phyloP scores from a whole-genome alignment of 2,329 filamentous ascomycete species.

The Cytospora schulzeri region DNA sequence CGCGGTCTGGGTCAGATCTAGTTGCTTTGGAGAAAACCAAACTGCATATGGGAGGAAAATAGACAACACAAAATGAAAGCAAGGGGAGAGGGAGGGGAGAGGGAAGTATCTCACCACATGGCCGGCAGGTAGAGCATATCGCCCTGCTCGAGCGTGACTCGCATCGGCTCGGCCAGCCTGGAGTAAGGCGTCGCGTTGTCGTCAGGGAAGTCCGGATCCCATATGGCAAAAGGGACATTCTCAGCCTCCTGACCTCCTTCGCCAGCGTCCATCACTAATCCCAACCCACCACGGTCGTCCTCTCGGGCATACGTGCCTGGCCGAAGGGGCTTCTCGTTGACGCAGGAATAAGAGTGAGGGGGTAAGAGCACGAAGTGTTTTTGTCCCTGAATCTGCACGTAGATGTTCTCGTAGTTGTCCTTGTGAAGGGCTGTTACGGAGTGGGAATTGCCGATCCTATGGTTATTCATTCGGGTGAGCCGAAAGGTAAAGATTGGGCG shows the following conservation, averaged over 20 bases:
- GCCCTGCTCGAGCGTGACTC: slow-evolving; percentile 69
- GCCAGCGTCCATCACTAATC: slow-evolving; percentile 40
- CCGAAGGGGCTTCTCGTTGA: slow-evolving; percentile 62
- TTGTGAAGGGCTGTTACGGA: slow-evolving; percentile 75
- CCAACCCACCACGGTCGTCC: slow-evolving; percentile 34
- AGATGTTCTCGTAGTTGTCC: slow-evolving; percentile 85
- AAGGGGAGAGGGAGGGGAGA: too few species aligned
- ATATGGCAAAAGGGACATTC: slow-evolving; percentile 67
- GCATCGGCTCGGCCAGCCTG: slow-evolving; percentile 58
- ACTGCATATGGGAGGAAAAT: background rate
- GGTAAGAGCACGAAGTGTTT: slow-evolving; percentile 78
- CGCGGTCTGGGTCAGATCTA: background rate
- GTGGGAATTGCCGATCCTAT: slow-evolving; percentile 68
- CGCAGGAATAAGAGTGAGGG: slow-evolving; percentile 68
- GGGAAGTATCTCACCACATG: slow-evolving; percentile 62
- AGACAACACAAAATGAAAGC: background rate
- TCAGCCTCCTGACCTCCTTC: slow-evolving; percentile 31
- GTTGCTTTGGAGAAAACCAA: background rate
- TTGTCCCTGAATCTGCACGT: slow-evolving; percentile 71
- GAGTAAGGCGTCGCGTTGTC: slow-evolving; percentile 60
- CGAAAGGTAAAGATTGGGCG: background rate
- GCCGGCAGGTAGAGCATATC: slow-evolving; percentile 84
- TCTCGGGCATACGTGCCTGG: slow-evolving; percentile 61
- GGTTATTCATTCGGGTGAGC: background rate
- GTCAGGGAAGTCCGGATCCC: slow-evolving; percentile 69